Evolutionary conservation across 1,284 basidiomycete species (phyloP), one percentile per base, ranked within the genome.

Genomic region (Pascua guehoae): DNA sequence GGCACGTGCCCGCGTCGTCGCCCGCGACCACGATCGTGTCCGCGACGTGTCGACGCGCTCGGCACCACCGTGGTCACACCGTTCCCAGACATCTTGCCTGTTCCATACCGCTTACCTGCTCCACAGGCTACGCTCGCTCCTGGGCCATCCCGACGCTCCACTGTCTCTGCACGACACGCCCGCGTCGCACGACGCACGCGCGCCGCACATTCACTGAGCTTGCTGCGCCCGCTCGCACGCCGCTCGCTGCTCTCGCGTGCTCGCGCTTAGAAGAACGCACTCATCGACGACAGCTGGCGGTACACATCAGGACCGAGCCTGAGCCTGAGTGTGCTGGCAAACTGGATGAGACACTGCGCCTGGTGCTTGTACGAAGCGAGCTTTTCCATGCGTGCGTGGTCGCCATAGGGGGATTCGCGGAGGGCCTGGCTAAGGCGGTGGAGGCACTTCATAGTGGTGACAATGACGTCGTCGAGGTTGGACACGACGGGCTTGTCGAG

Each of bases 391-490:
- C 72, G 57, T 37, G 64, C 71, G 63, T 70, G 68, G 67, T 78
- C 90, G 14, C 86, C 83, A 52, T 85, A 85, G 44, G 83, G 79
- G 32, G 86, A 86, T n/a, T 81, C 78, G 76, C 94, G 94, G 56
- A 86, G 79, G 62, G 84, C 84, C 62, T 87, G 86, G 66, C 91
- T 87, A 10, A 92, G 83, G 18, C 83, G 84, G 61, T 88, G 88
- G 36, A 98, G 84, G 32, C 88, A 86, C 70, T 93, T 91, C 95
- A 98, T 98, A n/a, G 89, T 88, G 53, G 94, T 84, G 36, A 91
- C 85, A 41, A 98, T 83, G 71, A 96, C 89, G 5, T 86, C 85
- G 70, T 92, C 90, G 70, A 98, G 79, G 78, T 96, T 98, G 62
- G 88, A 84, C 63, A 94, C 89, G 66, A 98, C 81, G 5, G 88